A percentile compares a stretch with the other conserved stretches of the same genome.
Evolutionary conservation across 2,329 filamentous ascomycete genomes (phyloP).

Genomic region (Aureobasidium uvarum): DNA sequence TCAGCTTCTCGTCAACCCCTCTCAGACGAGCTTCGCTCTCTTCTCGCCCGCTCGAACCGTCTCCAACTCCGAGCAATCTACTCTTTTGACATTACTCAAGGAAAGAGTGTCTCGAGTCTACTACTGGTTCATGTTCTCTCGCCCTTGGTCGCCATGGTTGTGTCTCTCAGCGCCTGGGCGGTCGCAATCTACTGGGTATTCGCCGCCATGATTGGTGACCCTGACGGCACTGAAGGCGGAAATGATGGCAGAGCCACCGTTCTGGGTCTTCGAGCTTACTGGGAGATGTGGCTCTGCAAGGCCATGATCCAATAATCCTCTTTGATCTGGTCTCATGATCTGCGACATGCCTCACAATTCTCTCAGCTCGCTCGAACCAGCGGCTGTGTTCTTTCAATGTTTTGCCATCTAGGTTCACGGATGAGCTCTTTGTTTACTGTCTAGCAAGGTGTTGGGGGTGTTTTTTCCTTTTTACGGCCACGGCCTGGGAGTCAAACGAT

Average conservation of each 20-base stretch:
- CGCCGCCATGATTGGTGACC: conserved; percentile 60
- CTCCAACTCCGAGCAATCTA: conserved; percentile 52
- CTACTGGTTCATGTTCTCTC: conserved; percentile 56
- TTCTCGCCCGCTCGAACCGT: conserved; percentile 55
- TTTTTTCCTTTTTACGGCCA: conserved; percentile 9
- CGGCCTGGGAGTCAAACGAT: neutral
- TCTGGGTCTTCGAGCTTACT: conserved; percentile 58
- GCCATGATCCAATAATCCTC: conserved; percentile 18
- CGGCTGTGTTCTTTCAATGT: neutral
- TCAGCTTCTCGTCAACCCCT: conserved; percentile 45
- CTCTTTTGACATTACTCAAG: conserved; percentile 43
- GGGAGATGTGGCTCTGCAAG: conserved; percentile 56
- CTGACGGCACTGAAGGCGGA: conserved; percentile 56
- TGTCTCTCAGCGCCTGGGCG: conserved; percentile 58
- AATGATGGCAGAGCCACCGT: conserved; percentile 62
- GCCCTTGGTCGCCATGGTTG: conserved; percentile 56
- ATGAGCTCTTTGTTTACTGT: neutral
- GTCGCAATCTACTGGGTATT: conserved; percentile 63
- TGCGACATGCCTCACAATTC: neutral
- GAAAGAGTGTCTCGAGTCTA: conserved; percentile 46
- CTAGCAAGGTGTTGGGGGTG: conserved; percentile 26
- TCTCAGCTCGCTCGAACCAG: neutral
- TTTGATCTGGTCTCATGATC: neutral
- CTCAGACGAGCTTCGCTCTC: conserved; percentile 52
- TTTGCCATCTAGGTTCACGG: neutral